A percentile compares a stretch with the other conserved stretches of the same genome.
Evolutionary conservation across 352 stramenopile species (phyloP).

Genomic region (Globisporangium alternatum): DNA sequence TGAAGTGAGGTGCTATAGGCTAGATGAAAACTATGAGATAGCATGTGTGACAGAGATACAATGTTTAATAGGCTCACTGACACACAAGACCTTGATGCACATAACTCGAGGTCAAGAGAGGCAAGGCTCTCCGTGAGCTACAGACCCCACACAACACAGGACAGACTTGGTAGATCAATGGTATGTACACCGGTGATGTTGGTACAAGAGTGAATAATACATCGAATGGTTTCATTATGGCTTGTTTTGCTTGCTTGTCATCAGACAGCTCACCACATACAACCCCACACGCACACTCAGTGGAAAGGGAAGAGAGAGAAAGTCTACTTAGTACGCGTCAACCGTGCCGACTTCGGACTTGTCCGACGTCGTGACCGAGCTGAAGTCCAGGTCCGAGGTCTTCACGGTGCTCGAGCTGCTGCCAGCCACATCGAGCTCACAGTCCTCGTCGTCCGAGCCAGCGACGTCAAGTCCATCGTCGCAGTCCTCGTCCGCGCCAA

Average conservation of each 20-base stretch:
- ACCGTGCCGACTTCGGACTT: slow-evolving; percentile 21
- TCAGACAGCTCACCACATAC: slow-evolving; percentile 1
- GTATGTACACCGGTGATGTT: not conserved
- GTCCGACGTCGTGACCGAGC: slow-evolving; percentile 19
- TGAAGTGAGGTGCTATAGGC: not conserved
- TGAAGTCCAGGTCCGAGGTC: slow-evolving; percentile 33
- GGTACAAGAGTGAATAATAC: not conserved
- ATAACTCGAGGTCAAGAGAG: too few species aligned
- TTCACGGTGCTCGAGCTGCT: slow-evolving; percentile 21
- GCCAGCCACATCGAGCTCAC: slow-evolving; percentile 24
- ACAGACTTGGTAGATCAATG: not conserved
- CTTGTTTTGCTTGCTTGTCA: not conserved
- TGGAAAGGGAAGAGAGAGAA: slow-evolving; percentile 18
- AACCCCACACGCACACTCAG: not conserved
- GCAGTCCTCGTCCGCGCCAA: slow-evolving; percentile 11
- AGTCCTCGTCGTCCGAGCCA: slow-evolving; percentile 15
- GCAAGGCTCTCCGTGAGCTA: too few species aligned
- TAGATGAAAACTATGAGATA: not conserved
- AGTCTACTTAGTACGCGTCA: slow-evolving; percentile 23
- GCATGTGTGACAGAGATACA: not conserved
- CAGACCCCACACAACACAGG: too few species aligned
- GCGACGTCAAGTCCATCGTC: slow-evolving; percentile 25
- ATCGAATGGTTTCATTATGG: slow-evolving; percentile 1
- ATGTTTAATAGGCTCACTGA: not conserved
- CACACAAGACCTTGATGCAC: too few species aligned